A percentile compares a stretch with the other conserved stretches of the same genome.
Evolutionary conservation across 2,329 filamentous ascomycete genomes (phyloP).

Genomic region (Fusarium floridanum): DNA sequence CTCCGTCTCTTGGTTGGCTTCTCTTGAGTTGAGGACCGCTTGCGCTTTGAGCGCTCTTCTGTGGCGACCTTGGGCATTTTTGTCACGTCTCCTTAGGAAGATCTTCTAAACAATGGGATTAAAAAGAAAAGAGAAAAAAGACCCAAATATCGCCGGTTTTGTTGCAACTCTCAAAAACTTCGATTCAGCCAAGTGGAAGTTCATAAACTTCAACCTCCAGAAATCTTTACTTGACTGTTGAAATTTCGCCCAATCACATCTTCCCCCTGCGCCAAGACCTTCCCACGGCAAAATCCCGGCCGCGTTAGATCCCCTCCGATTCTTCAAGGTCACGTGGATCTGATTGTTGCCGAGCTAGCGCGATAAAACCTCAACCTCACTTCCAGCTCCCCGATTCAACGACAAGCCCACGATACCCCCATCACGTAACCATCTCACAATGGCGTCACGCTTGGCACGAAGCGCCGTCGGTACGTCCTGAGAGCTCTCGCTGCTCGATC

Average conservation of each 20-base stretch:
- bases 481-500: constrained; percentile 21
- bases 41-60: constrained; percentile 63
- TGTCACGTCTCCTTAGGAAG: neutral
- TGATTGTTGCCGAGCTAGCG: constrained; percentile 56
- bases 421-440: constrained; percentile 76
- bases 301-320: constrained; percentile 39
- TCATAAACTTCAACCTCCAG: constrained; percentile 39
- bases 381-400: constrained; percentile 60
- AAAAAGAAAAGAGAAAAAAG: neutral
- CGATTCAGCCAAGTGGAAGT: constrained; percentile 27
- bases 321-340: constrained; percentile 52
- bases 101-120: neutral
- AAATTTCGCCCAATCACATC: constrained; percentile 49
- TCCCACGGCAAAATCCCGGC: constrained; percentile 46
- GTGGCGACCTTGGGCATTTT: constrained; percentile 46
- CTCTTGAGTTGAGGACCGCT: constrained; percentile 59
- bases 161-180: constrained; percentile 7
- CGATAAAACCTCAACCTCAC: constrained; percentile 66
- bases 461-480: constrained; percentile 87
- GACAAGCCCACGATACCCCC: constrained; percentile 62
- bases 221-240: constrained; percentile 49
- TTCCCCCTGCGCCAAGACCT: constrained; percentile 9
- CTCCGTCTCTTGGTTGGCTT: constrained; percentile 65
- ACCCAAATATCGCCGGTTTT: neutral
- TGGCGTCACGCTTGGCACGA: constrained; percentile 98